Evolutionary conservation across 495 filamentous ascomycete genomes (phyloP).

Genomic region (Talaromyces thailandensis): DNA sequence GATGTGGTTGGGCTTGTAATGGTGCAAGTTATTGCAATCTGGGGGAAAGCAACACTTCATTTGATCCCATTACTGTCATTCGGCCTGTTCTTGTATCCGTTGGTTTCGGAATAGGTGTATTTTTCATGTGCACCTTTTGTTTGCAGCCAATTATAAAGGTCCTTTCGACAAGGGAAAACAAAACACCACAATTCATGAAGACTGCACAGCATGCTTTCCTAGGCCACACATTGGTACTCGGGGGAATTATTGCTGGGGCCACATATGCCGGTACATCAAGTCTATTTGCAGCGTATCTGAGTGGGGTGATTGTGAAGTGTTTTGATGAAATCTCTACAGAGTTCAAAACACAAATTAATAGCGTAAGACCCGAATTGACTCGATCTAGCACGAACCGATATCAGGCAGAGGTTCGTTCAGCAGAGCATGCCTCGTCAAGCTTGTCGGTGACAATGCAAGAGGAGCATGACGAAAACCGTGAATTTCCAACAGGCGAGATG

Average conservation of each 20-base stretch:
- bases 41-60: slow-evolving; percentile 19
- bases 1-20: slow-evolving; percentile 77
- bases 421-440: neutral
- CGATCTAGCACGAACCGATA: neutral
- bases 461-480: neutral
- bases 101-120: slow-evolving; percentile 40
- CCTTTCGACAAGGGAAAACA: neutral
- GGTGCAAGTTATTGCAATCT: slow-evolving; percentile 55
- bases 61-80: slow-evolving; percentile 39
- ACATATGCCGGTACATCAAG: slow-evolving; percentile 59
- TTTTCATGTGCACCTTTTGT: slow-evolving; percentile 35
- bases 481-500: slow-evolving; percentile 18
- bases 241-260: slow-evolving; percentile 46
- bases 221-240: slow-evolving; percentile 34
- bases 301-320: slow-evolving; percentile 51
- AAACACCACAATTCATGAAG: slow-evolving; percentile 10
- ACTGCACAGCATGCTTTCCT: slow-evolving; percentile 26
- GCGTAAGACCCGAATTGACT: neutral
- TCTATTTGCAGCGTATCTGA: slow-evolving; percentile 62
- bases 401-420: neutral
- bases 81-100: slow-evolving; percentile 51
- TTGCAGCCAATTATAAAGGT: slow-evolving; percentile 26
- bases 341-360: neutral
- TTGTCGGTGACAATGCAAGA: neutral
- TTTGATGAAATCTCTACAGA: slow-evolving; percentile 24